Evolutionary conservation across 495 filamentous ascomycete genomes (phyloP), one percentile per base, ranked within the genome.

Genomic region (Hypoxylon intermedium): DNA sequence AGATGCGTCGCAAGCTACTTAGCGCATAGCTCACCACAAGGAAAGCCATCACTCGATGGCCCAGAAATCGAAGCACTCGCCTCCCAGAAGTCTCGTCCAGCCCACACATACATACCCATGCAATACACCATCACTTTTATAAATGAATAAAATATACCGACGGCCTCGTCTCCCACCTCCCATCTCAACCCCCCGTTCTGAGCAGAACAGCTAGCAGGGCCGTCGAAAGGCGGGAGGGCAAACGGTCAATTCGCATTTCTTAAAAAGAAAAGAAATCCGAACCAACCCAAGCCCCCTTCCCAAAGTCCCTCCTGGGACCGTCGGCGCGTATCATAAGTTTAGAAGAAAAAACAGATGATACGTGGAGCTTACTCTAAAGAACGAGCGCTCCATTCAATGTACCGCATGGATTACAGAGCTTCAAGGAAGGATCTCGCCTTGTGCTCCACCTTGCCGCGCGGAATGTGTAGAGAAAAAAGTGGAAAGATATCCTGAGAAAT

Each of bases 341-440:
- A 23, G 28, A 18, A 44, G 48, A 54, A 49, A 44, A 57, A 33
- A 45, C 21, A 9, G 12, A 20, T 38, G 59, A 28, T 33, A 54
- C 63, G 54, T 60, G 60, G 54, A 58, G 45, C 50, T n/a, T n/a
- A 31, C 34, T 34, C 23, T 23, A 36, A 31, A 44, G 63, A 63
- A 54, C 44, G 28, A 36, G 20, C 34, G 52, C 43, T 54, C 56
- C 60, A 63, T 67, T 81, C 71, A 48, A 73, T 85, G 51, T 85
- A 74, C 79, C 82, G 82, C 81, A 80, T 81, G 80, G 81, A 83
- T 83, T 83, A 85, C 81, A 85, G 79, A 83, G 81, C 77, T 78
- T 70, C 81, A 85, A 83, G 81, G 82, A 85, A 80, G 72, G 79
- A 66, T 81, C 82, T 82, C 81, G 79, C 82, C 81, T 83, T 83